phyloP scores from a whole-genome alignment of 1,139 yeast species.

The Geotrichum fermentans region DNA sequence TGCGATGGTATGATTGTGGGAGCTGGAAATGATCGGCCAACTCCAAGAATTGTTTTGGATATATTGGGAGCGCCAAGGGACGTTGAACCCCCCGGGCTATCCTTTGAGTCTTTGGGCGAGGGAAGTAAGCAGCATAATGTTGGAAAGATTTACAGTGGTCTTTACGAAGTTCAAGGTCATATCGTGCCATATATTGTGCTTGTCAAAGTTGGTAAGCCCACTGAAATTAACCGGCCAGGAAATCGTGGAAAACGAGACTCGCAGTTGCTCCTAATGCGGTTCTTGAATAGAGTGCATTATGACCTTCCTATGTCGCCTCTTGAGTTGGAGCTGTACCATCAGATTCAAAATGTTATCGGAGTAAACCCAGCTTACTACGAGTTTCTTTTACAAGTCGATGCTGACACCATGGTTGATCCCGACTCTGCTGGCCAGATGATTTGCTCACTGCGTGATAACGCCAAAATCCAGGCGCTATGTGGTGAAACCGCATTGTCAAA shows the following conservation, averaged over 20 bases:
- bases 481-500: constrained; percentile 43
- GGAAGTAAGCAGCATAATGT: constrained; percentile 41
- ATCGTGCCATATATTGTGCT: constrained; percentile 43
- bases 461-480: constrained; percentile 41
- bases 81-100: constrained; percentile 39
- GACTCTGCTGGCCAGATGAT: constrained; percentile 39
- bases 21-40: constrained; percentile 42
- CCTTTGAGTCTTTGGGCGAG: constrained; percentile 41
- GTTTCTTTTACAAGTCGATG: constrained; percentile 42
- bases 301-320: constrained; percentile 42
- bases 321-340: constrained; percentile 42
- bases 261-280: constrained; percentile 41
- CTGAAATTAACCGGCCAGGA: constrained; percentile 41
- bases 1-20: constrained; percentile 46
- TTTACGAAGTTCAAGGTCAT: constrained; percentile 42
- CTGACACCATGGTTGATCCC: constrained; percentile 41
- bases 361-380: constrained; percentile 43
- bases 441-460: constrained; percentile 38
- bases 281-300: constrained; percentile 42
- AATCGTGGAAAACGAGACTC: constrained; percentile 45
- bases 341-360: constrained; percentile 42
- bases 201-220: constrained; percentile 43
- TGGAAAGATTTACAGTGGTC: constrained; percentile 42
- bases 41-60: constrained; percentile 42
- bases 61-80: constrained; percentile 41